phyloP scores from a whole-genome alignment of 2,329 filamentous ascomycete species.

The Blumeria graminis region DNA sequence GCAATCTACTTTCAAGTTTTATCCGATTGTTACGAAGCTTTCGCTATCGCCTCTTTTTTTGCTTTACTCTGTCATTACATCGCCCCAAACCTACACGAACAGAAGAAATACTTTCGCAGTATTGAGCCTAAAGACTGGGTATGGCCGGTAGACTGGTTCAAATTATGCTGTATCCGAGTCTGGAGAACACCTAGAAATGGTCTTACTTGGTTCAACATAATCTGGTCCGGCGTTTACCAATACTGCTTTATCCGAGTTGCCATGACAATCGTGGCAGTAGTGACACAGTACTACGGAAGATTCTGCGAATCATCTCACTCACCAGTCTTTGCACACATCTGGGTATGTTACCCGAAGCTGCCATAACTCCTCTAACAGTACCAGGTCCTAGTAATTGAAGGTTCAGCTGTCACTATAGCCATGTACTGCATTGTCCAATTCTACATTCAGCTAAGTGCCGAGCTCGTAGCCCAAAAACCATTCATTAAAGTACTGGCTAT shows the following conservation, averaged over 20 bases:
- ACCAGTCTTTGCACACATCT: constrained; percentile 62
- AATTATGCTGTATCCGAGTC: constrained; percentile 41
- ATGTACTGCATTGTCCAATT: constrained; percentile 83
- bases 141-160: constrained; percentile 43
- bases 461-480: constrained; percentile 43
- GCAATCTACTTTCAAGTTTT: constrained; percentile 62
- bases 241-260: constrained; percentile 62
- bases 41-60: constrained; percentile 73
- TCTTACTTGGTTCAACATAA: constrained; percentile 73
- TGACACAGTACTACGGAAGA: constrained; percentile 39
- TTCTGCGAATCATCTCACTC: constrained; percentile 64
- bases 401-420: constrained; percentile 48
- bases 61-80: constrained; percentile 60
- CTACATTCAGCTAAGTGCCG: constrained; percentile 49
- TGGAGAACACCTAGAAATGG: constrained; percentile 59
- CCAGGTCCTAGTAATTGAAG: constrained; percentile 43
- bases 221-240: constrained; percentile 65
- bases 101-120: constrained; percentile 58
- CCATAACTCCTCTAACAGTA: constrained; percentile 3
- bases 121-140: constrained; percentile 51
- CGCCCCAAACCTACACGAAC: constrained; percentile 50
- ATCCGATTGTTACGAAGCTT: constrained; percentile 71
- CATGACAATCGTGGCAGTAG: constrained; percentile 56
- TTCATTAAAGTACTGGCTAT: constrained; percentile 68
- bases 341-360: constrained; percentile 27